Percentiles rank a stretch among this genome's conserved stretches.
Evolutionary conservation across 179 eudicot genomes (phyloP).

Genomic region (Pouteria campechiana): DNA sequence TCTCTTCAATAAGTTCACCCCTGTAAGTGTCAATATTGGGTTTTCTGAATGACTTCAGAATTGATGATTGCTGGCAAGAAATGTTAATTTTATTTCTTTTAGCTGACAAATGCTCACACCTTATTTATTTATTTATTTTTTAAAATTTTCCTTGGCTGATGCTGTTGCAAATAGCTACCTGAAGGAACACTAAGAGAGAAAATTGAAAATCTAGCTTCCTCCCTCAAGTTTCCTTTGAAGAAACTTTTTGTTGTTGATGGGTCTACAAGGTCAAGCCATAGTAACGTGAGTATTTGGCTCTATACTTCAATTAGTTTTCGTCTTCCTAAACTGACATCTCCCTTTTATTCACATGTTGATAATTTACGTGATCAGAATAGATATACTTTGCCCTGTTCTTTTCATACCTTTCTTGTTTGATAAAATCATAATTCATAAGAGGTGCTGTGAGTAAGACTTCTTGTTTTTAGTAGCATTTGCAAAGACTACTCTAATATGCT

Average conservation of each 20-base stretch:
- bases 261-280: constrained; percentile 95
- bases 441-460: too few relatives aligned
- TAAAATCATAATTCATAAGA: too few relatives aligned
- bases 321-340: too few relatives aligned
- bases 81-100: background rate
- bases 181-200: constrained; percentile 74
- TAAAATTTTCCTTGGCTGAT: background rate
- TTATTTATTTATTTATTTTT: background rate
- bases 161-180: constrained; percentile 53
- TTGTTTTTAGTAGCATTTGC: too few relatives aligned
- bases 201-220: constrained; percentile 83
- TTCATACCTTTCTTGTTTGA: too few relatives aligned
- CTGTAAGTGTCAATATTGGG: constrained; percentile 50
- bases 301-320: background rate
- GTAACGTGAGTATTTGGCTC: constrained; percentile 67
- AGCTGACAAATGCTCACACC: too few relatives aligned
- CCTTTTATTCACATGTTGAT: too few relatives aligned
- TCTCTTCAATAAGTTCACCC: constrained; percentile 93
- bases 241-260: constrained; percentile 98
- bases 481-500: too few relatives aligned
- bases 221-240: constrained; percentile 82
- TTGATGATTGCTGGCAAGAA: too few relatives aligned
- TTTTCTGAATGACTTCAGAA: too few relatives aligned
- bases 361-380: too few relatives aligned
- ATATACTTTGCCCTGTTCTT: too few relatives aligned